Evolutionary conservation across 1,284 basidiomycete genomes (phyloP).

Genomic region (Rugosomyces carneus): DNA sequence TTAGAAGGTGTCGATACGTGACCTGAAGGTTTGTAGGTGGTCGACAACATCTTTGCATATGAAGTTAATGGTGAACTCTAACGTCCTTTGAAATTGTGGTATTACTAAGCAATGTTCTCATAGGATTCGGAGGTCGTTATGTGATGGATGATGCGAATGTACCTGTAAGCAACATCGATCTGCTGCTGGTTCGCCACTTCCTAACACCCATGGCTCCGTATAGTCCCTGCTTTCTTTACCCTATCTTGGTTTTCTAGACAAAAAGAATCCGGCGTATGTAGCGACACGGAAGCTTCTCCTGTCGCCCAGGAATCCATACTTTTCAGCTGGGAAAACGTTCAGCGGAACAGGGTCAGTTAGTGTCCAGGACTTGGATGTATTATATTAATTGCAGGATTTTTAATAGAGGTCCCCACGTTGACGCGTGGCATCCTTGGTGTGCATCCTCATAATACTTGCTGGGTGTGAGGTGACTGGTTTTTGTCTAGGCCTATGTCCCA

Average conservation of each 20-base stretch:
- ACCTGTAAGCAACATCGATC: constrained; percentile 41
- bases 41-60: constrained; percentile 66
- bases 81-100: constrained; percentile 4
- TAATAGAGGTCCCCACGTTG: constrained; percentile 64
- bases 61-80: constrained; percentile 57
- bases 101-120: not conserved
- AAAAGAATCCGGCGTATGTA: constrained; percentile 47
- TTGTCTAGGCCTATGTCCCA: constrained; percentile 68
- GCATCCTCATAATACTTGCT: constrained; percentile 4
- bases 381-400: not conserved
- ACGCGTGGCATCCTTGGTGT: constrained; percentile 66
- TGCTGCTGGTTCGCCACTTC: not conserved
- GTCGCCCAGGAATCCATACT: constrained; percentile 66
- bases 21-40: constrained; percentile 33
- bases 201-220: not conserved
- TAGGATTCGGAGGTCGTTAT: constrained; percentile 61
- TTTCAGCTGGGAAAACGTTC: constrained; percentile 55
- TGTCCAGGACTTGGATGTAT: not conserved
- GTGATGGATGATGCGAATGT: constrained; percentile 82
- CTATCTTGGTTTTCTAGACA: constrained; percentile 71
- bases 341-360: constrained; percentile 56
- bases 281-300: constrained; percentile 57
- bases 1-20: constrained; percentile 1
- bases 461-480: constrained; percentile 3
- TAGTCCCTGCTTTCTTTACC: constrained; percentile 71